Conservation (phyloP, 1,139 yeast genomes). For the Suhomyces chickasaworum region DNA sequence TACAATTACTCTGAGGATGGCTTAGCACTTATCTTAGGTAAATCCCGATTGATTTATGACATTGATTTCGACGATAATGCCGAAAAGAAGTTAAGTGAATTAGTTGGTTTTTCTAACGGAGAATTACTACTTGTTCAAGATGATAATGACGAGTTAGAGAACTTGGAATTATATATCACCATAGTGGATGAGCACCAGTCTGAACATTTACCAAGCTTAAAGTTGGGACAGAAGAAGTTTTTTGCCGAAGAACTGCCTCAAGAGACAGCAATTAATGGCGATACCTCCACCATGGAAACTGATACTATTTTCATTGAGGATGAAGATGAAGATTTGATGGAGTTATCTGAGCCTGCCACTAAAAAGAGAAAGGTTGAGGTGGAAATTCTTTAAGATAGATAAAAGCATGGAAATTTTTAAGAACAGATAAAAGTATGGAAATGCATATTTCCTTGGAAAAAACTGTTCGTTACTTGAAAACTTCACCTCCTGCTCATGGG, state of each 20-base stretch:
- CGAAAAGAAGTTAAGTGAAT: constrained; percentile 46
- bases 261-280: constrained; percentile 13
- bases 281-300: constrained; percentile 7
- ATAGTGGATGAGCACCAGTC: constrained; percentile 18
- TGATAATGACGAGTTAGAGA: constrained; percentile 68
- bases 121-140: constrained; percentile 71
- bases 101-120: constrained; percentile 59
- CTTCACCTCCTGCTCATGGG: too few relatives aligned
- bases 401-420: too few relatives aligned
- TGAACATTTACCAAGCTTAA: constrained; percentile 27
- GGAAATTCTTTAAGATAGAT: constrained; percentile 1
- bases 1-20: constrained; percentile 69
- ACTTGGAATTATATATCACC: constrained; percentile 66
- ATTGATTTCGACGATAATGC: constrained; percentile 84
- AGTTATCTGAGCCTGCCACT: constrained; percentile 15
- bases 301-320: constrained; percentile 15
- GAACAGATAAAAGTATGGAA: too few relatives aligned
- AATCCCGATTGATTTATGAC: constrained; percentile 73
- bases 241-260: constrained; percentile 7
- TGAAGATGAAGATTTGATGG: constrained; percentile 18
- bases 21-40: constrained; percentile 60
- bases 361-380: constrained; percentile 17
- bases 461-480: too few relatives aligned
- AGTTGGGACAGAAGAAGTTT: constrained; percentile 9
- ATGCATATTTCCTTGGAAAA: too few relatives aligned